Percentiles rank a stretch among this genome's conserved stretches.
These are phyloP conservation scores for Maudiozyma bulderi DNA, from an alignment of 805 yeast genomes.

Conservation along the genomic window DNA sequence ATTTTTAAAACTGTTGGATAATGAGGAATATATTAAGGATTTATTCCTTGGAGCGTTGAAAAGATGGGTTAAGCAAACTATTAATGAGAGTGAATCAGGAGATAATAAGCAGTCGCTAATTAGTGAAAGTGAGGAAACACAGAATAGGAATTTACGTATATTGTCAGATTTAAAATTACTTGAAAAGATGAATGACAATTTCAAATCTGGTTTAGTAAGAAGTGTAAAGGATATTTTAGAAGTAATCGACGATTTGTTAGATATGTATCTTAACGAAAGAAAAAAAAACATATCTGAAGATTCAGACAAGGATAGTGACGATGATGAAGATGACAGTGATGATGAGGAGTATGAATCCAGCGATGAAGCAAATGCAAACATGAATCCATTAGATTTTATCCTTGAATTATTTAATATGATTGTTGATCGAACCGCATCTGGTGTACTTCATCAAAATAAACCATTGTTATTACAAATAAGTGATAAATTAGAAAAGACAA, in stretches of 20 bases:
- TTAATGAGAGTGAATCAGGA: neutral
- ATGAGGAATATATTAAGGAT: slow-evolving; percentile 33
- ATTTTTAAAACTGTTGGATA: slow-evolving; percentile 42
- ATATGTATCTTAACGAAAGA: slow-evolving; percentile 12
- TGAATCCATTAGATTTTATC: slow-evolving; percentile 16
- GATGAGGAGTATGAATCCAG: neutral
- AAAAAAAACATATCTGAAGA: slow-evolving; percentile 19
- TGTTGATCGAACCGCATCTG: slow-evolving; percentile 23
- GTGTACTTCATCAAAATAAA: slow-evolving; percentile 11
- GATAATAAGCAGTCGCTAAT: neutral
- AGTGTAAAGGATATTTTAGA: slow-evolving; percentile 47
- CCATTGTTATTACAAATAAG: slow-evolving; percentile 26
- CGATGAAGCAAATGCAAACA: neutral
- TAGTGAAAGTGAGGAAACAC: neutral
- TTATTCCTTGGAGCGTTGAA: slow-evolving; percentile 45
- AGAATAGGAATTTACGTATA: slow-evolving; percentile 40
- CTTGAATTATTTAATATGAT: slow-evolving; percentile 33
- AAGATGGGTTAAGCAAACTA: slow-evolving; percentile 43
- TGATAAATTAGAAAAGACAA: slow-evolving; percentile 7
- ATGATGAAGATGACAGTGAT: neutral
- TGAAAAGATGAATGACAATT: slow-evolving; percentile 48
- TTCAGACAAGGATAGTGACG: slow-evolving; percentile 26
- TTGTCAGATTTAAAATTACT: slow-evolving; percentile 54
- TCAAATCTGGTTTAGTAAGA: slow-evolving; percentile 40
- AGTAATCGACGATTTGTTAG: slow-evolving; percentile 37